A percentile compares a stretch with the other conserved stretches of the same genome.
These are phyloP conservation scores for Simplicillium sp. DNA, from an alignment of 2,329 filamentous ascomycete species.

Conservation along the genomic window DNA sequence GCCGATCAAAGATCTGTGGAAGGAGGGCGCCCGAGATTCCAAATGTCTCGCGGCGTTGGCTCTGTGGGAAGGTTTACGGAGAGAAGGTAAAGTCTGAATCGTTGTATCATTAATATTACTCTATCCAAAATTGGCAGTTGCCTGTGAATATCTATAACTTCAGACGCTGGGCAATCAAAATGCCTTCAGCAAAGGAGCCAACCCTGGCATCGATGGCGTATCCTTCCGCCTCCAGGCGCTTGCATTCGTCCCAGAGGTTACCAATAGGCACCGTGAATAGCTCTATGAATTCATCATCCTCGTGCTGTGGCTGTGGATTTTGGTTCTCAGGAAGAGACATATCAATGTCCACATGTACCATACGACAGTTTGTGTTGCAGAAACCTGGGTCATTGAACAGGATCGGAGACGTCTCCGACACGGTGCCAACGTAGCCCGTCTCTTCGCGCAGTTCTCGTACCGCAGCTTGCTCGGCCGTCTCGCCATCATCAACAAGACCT, in stretches of 20 bases:
- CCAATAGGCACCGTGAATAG: conserved; percentile 60
- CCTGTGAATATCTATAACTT: conserved; percentile 21
- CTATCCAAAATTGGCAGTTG: neutral
- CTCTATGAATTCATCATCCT: conserved; percentile 78
- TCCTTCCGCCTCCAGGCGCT: conserved; percentile 57
- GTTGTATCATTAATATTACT: conserved; percentile 2
- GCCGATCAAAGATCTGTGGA: conserved; percentile 46
- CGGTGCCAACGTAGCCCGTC: conserved; percentile 53
- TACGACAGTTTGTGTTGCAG: conserved; percentile 56
- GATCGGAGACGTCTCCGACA: conserved; percentile 48
- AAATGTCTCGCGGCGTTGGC: conserved; percentile 52
- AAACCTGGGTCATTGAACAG: conserved; percentile 61
- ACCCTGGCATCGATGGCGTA: conserved; percentile 74
- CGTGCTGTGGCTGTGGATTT: conserved; percentile 57
- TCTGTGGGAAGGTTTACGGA: conserved; percentile 45
- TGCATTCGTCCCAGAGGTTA: conserved; percentile 56
- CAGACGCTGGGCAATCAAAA: conserved; percentile 58
- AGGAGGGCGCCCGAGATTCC: conserved; percentile 44
- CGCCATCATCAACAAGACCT: conserved; percentile 52
- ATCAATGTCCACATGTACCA: conserved; percentile 67
- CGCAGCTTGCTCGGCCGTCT: conserved; percentile 51
- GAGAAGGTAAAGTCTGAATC: conserved; percentile 31
- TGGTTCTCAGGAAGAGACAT: conserved; percentile 60
- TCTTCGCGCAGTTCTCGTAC: conserved; percentile 57
- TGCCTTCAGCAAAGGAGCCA: conserved; percentile 68